Evolutionary conservation across 371 early-diverging fungal genomes (phyloP).

Genomic region (Lichtheimia ramosa): DNA sequence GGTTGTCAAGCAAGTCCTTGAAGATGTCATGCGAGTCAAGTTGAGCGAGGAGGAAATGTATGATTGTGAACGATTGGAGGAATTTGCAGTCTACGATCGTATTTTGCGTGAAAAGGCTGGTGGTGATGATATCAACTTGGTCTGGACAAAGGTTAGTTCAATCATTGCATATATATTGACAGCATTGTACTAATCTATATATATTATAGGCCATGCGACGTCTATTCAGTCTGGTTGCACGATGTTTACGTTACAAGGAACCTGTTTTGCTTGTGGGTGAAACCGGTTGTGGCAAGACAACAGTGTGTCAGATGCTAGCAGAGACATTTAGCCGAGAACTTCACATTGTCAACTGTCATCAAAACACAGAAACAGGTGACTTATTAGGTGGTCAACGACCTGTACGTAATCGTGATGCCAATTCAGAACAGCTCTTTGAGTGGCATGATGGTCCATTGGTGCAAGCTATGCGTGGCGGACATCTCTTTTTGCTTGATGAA

Average conservation of each 20-base stretch:
- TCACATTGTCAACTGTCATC: constrained; percentile 96
- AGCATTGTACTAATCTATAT: too few species aligned
- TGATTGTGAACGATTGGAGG: constrained; percentile 57
- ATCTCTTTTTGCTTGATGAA: constrained; percentile 98
- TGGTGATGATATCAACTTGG: constrained; percentile 59
- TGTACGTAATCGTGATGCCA: constrained; percentile 64
- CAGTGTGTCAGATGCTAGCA: constrained; percentile 94
- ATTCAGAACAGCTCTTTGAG: constrained; percentile 75
- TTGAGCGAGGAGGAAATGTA: constrained; percentile 70
- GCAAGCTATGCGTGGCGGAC: constrained; percentile 93
- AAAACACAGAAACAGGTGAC: constrained; percentile 97
- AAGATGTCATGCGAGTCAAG: constrained; percentile 77
- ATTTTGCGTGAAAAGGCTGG: constrained; percentile 26
- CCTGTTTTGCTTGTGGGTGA: constrained; percentile 98
- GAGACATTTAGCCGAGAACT: constrained; percentile 64
- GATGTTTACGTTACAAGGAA: constrained; percentile 85
- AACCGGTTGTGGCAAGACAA: constrained; percentile 99
- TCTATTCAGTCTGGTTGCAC: constrained; percentile 85
- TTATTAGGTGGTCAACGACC: constrained; percentile 98
- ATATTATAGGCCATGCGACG: constrained; percentile 76
- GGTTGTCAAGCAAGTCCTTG: constrained; percentile 83
- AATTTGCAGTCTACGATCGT: constrained; percentile 48
- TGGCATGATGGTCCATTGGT: constrained; percentile 98
- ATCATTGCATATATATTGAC: too few species aligned
- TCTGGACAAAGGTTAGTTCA: constrained; percentile 81